Conservation (phyloP, 208 protist species). For the Blechomonas ayalai region DNA sequence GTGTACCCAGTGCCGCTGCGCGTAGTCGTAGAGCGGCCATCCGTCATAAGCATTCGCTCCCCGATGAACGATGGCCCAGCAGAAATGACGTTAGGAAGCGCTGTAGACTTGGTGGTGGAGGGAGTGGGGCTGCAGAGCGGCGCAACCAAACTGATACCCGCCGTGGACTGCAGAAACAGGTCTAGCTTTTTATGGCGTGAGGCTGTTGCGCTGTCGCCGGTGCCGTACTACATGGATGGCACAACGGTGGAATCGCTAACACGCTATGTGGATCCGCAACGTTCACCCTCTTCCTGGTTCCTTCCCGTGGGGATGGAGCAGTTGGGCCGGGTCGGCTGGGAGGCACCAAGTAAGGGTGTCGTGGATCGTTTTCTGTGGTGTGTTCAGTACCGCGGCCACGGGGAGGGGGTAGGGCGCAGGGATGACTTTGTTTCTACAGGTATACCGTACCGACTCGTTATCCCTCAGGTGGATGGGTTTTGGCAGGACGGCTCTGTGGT, state of each 20-base stretch:
- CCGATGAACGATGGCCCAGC: neutral
- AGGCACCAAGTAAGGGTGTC: conserved; percentile 7
- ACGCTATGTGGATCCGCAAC: conserved; percentile 53
- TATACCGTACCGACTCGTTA: conserved; percentile 45
- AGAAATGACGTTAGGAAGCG: neutral
- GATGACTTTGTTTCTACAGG: conserved; percentile 44
- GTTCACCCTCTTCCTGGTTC: conserved; percentile 57
- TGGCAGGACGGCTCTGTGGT: conserved; percentile 7
- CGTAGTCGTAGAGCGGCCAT: conserved; percentile 41
- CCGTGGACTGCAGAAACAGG: conserved; percentile 52
- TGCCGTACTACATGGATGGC: conserved; percentile 28
- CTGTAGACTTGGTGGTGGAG: conserved; percentile 55
- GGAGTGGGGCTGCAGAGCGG: conserved; percentile 48
- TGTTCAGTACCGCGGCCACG: conserved; percentile 29
- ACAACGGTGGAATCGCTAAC: no score
- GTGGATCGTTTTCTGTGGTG: conserved; percentile 63
- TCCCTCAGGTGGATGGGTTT: conserved; percentile 49
- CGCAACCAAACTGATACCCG: conserved; percentile 48
- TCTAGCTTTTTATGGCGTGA: conserved; percentile 59
- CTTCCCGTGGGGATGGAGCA: conserved; percentile 34
- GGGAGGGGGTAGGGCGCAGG: conserved; percentile 4
- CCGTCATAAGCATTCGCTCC: conserved; percentile 25
- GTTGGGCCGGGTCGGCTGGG: conserved; percentile 34
- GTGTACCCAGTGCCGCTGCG: conserved; percentile 45
- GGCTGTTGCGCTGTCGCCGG: conserved; percentile 32